A percentile compares a stretch with the other conserved stretches of the same genome.
Evolutionary conservation across 1,284 basidiomycete genomes (phyloP).

Genomic region (Porogramme epimiltina): DNA sequence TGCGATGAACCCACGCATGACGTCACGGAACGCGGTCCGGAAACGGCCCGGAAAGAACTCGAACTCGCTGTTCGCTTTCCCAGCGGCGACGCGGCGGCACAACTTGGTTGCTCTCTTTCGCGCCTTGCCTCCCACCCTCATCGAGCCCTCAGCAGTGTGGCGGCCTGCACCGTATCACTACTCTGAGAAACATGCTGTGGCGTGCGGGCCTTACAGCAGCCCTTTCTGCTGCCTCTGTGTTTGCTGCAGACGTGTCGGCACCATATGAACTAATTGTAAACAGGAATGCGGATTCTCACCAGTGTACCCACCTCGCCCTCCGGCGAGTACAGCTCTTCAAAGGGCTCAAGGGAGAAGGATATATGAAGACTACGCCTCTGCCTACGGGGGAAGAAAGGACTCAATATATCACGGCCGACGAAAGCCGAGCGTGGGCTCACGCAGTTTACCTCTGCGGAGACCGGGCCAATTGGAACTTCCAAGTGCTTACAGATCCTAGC

Average conservation of each 20-base stretch:
- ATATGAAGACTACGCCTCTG: conserved; percentile 2
- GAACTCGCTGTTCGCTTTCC: too few relatives aligned
- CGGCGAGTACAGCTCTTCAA: conserved; percentile 21
- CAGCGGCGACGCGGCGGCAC: too few relatives aligned
- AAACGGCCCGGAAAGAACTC: not conserved
- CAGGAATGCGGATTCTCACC: conserved; percentile 9
- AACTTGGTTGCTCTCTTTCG: too few relatives aligned
- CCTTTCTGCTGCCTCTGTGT: not conserved
- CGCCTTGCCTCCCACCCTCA: too few relatives aligned
- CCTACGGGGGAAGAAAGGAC: conserved; percentile 21
- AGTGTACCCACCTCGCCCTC: conserved; percentile 22
- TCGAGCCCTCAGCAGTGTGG: too few relatives aligned
- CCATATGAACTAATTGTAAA: conserved; percentile 27
- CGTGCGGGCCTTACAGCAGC: too few relatives aligned
- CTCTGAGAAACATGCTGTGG: too few relatives aligned
- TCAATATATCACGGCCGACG: conserved; percentile 21
- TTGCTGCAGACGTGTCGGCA: conserved; percentile 1
- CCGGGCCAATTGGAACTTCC: conserved; percentile 19
- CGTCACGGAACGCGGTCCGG: not conserved
- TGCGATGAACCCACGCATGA: not conserved
- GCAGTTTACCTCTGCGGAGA: conserved; percentile 22
- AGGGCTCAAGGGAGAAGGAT: conserved; percentile 15
- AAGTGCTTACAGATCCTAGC: conserved; percentile 4
- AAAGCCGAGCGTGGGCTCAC: conserved; percentile 19
- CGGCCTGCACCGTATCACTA: too few relatives aligned